Conservation (phyloP, 1,284 basidiomycete species). For the Leccinum colubrinum region DNA sequence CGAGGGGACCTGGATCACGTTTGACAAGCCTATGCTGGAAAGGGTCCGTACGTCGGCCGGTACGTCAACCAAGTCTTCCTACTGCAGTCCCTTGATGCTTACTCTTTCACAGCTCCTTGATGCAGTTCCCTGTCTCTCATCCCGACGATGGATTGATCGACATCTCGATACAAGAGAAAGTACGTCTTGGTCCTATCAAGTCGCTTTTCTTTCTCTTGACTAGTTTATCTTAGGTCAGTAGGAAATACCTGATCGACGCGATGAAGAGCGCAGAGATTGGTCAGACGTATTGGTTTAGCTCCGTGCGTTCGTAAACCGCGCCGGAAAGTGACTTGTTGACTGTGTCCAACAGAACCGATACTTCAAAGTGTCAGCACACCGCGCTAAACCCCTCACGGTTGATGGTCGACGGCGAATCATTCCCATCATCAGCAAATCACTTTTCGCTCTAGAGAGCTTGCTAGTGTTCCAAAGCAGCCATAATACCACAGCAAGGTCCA, state of each 20-base stretch:
- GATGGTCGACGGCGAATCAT: slow-evolving; percentile 84
- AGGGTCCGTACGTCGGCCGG: slow-evolving; percentile 72
- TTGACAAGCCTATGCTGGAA: slow-evolving; percentile 73
- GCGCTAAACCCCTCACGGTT: slow-evolving; percentile 65
- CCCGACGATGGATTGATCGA: slow-evolving; percentile 84
- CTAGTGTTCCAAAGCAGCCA: no score
- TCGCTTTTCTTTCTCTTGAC: slow-evolving; percentile 32
- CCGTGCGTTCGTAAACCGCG: slow-evolving; percentile 23
- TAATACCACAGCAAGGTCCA: no score
- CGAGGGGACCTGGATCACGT: slow-evolving; percentile 59
- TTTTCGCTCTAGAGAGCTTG: no score
- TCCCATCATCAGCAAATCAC: slow-evolving; percentile 38
- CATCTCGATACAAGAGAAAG: slow-evolving; percentile 67
- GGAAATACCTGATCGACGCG: slow-evolving; percentile 56
- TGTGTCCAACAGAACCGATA: slow-evolving; percentile 60
- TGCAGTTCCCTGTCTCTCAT: slow-evolving; percentile 84
- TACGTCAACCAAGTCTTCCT: slow-evolving; percentile 26
- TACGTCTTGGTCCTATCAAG: slow-evolving; percentile 30
- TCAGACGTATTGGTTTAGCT: slow-evolving; percentile 65
- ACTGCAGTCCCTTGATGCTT: not conserved
- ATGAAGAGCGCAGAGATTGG: slow-evolving; percentile 74
- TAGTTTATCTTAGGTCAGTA: slow-evolving; percentile 24
- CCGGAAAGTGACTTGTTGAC: not conserved
- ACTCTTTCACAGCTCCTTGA: slow-evolving; percentile 55
- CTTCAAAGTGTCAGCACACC: slow-evolving; percentile 76